A percentile compares a stretch with the other conserved stretches of the same genome.
phyloP scores from a whole-genome alignment of 2,329 filamentous ascomycete genomes.

The Phyllosticta citriasiana region DNA sequence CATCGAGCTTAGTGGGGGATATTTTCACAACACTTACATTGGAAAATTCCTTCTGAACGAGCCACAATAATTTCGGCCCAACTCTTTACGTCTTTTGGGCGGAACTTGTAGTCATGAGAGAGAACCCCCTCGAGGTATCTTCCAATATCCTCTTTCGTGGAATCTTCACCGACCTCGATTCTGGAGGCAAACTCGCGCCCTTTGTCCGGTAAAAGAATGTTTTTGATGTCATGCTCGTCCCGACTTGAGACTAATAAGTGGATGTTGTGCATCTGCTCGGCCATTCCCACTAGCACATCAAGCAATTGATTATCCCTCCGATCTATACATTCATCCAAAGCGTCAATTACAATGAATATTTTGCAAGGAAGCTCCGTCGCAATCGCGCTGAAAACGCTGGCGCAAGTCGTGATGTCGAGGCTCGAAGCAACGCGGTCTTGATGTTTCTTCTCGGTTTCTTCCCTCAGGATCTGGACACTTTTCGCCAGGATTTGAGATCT shows the following conservation, averaged over 20 bases:
- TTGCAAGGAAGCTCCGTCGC: not conserved
- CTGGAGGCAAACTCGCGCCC: not conserved
- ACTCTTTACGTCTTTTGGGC: not conserved
- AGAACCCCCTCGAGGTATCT: too few relatives aligned
- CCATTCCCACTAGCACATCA: not conserved
- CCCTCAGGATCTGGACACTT: not conserved
- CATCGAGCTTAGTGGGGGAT: too few relatives aligned
- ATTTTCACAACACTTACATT: not conserved
- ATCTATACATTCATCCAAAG: not conserved
- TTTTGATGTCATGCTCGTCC: not conserved
- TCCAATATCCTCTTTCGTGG: not conserved
- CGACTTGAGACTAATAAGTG: not conserved
- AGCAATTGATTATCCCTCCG: not conserved
- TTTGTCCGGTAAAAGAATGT: too few relatives aligned
- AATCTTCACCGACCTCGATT: not conserved
- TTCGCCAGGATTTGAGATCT: not conserved
- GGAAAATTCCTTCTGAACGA: not conserved
- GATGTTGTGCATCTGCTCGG: not conserved
- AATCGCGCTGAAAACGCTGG: not conserved
- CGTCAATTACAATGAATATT: not conserved
- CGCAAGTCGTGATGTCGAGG: not conserved
- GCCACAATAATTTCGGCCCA: not conserved
- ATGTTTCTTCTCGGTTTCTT: not conserved
- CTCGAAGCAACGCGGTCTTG: too few relatives aligned
- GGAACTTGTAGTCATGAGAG: too few relatives aligned